phyloP scores from a whole-genome alignment of 163 green algal genomes.

The Chlorella variabilis region DNA sequence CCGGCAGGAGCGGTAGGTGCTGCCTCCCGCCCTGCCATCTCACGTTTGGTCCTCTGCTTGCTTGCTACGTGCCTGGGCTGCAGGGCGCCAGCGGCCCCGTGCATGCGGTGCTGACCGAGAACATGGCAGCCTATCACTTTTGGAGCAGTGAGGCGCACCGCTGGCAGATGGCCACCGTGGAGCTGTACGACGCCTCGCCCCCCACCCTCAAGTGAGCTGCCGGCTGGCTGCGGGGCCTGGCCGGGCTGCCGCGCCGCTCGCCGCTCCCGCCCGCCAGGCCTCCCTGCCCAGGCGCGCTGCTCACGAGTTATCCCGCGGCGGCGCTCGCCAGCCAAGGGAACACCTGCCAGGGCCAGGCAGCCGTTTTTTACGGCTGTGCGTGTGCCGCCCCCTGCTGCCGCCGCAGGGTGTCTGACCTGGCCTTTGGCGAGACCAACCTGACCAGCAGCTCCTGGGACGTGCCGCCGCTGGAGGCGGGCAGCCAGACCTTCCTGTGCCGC shows the following conservation, averaged over 20 bases:
- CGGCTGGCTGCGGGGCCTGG: too few species aligned
- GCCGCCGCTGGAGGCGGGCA: slow-evolving; percentile 57
- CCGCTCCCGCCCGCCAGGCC: background rate
- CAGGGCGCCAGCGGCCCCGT: slow-evolving; percentile 77
- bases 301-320: background rate
- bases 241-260: background rate
- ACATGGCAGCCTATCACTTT: slow-evolving; percentile 90
- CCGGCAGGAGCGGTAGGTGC: too few species aligned
- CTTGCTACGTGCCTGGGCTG: background rate
- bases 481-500: background rate
- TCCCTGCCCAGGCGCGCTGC: background rate
- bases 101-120: slow-evolving; percentile 80
- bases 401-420: slow-evolving; percentile 58
- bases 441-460: slow-evolving; percentile 54
- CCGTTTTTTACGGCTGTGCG: too few species aligned
- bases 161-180: slow-evolving; percentile 52
- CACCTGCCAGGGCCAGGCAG: background rate
- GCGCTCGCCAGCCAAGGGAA: background rate
- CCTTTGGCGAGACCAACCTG: slow-evolving; percentile 42
- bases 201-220: slow-evolving; percentile 6
- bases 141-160: slow-evolving; percentile 63
- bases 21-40: too few species aligned
- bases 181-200: slow-evolving; percentile 34
- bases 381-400: background rate
- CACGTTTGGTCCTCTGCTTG: too few species aligned